phyloP scores from a whole-genome alignment of 2,329 filamentous ascomycete genomes.

The Colletotrichum higginsianum region DNA sequence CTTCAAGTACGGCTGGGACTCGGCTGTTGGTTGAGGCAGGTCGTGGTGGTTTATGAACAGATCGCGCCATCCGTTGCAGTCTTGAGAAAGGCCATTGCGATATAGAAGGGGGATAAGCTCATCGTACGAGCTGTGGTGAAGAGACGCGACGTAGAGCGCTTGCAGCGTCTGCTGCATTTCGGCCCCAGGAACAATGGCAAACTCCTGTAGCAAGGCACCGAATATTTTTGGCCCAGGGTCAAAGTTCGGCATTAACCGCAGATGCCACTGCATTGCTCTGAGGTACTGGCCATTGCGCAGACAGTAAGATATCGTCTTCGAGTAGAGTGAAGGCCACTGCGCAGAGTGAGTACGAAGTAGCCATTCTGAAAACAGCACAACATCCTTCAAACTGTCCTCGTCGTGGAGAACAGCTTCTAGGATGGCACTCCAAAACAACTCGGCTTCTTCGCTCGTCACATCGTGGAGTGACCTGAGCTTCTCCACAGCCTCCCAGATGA shows the following conservation, averaged over 20 bases:
- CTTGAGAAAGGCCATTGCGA: conserved; percentile 58
- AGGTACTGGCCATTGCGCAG: conserved; percentile 57
- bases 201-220: conserved; percentile 59
- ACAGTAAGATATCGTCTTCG: conserved; percentile 60
- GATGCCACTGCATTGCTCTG: conserved; percentile 63
- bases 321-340: conserved; percentile 66
- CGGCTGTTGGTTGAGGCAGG: conserved; percentile 54
- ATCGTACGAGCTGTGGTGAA: conserved; percentile 64
- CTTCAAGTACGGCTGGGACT: conserved; percentile 63
- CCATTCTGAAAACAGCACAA: conserved; percentile 59
- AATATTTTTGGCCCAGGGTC: conserved; percentile 59
- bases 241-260: conserved; percentile 60
- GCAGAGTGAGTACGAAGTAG: conserved; percentile 56
- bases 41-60: conserved; percentile 59
- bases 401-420: conserved; percentile 49
- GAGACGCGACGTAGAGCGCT: conserved; percentile 61
- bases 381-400: conserved; percentile 48
- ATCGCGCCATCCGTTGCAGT: conserved; percentile 65
- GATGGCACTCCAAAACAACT: conserved; percentile 48
- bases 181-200: conserved; percentile 55
- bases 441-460: conserved; percentile 46
- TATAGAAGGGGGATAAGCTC: conserved; percentile 66
- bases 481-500: conserved; percentile 48
- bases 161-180: conserved; percentile 58
- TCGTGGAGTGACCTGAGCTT: conserved; percentile 45